Base-by-base conservation (phyloP, 805 yeast genomes). In the Ogataea trehaloabstinens region DNA sequence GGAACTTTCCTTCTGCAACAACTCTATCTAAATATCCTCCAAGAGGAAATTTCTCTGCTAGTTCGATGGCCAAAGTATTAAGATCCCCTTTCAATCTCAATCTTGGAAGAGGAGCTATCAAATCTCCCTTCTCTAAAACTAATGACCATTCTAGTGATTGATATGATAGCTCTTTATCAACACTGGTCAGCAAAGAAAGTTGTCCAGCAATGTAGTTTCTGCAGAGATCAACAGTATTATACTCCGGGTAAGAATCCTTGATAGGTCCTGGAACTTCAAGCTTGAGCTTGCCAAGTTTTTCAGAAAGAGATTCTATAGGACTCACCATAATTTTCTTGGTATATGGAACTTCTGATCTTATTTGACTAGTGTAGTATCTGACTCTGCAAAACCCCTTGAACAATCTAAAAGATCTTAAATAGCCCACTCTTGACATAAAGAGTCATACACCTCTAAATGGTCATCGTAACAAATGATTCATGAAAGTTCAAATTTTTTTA, bases 31-130 rank as follows among this genome's bases (percentile, higher is more conserved):
- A 66, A 58, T 71, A 85, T 30, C 78, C 76, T 27, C 86, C 89
- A 45, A 74, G 74, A 47, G 89, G 85, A 67, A 91, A 86, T 44
- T 76, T 73, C 41, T 64, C 74, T 21, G 95, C 85, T 85, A 96
- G 82, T 56, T 89, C 85, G 29, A 61, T 58, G 21, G 93, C 90
- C 41, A 82, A 61, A 38, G 73, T 80, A 60, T 82, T 85, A 44
- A 91, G 87, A 56, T 88, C 83, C 47, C 91, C 91, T 52, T 88
- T 85, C 62, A 91, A 74, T 55, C 95, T 77, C 55, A 84, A 70
- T 62, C 97, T 80, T 53, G 98, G 99, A 30, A 93, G 73, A 30
- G 99, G 97, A 39, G 91, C 78, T 45, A 91, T 74, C 55, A 93
- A 73, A 63, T 93, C 99, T 58, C 98, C 99, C 56, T 91, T 83